Base-by-base conservation (phyloP, 2,329 filamentous ascomycete species). In the Parafenestella ontariensis region DNA sequence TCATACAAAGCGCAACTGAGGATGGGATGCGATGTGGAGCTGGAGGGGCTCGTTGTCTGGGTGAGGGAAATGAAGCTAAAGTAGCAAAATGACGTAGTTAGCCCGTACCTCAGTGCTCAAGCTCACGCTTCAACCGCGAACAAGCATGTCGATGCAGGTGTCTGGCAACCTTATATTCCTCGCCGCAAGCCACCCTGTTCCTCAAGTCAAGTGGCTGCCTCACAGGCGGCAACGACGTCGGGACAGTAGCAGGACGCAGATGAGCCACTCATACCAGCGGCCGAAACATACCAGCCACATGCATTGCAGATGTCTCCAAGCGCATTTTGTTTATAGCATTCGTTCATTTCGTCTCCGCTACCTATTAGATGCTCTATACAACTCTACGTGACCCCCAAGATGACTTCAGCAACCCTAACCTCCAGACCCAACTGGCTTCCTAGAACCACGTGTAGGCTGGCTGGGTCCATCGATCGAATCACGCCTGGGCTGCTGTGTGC, bases 51-150 rank as follows among this genome's bases (percentile, higher is more conserved):
- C 39, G 52, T 56, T 48, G 49, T 49, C 49, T 53, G n/a, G 43
- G 49, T 42, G 52, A 53, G 21, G 36, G 41, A 40, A 39, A 5
- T 21, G 36, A 15, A 13, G 18, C 20, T 13, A 40, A n/a, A 40
- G 5, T 39, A 3, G 46, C 11, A n/a, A 28, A 31, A 52, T 51
- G 55, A 58, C 51, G 51, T 52, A 37, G 54, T 46, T 48, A 51
- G 34, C 45, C 5, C 24, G 24, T 26, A 26, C 5, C 24, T 26
- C 24, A 26, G 24, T 26, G n/a, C n/a, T n/a, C n/a, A n/a, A n/a
- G n/a, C 24, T 26, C 24, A 26, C 24, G 24, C 24, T 24, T 23
- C 37, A 40, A 11, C 20, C 26, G 20, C 18, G 24, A 39, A 18
- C n/a, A 39, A 21, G 17, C 50, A 41, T 29, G 7, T 11, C 11